Conservation (phyloP, 176 grass and related monocot genomes). For the Tillandsia leiboldiana region DNA sequence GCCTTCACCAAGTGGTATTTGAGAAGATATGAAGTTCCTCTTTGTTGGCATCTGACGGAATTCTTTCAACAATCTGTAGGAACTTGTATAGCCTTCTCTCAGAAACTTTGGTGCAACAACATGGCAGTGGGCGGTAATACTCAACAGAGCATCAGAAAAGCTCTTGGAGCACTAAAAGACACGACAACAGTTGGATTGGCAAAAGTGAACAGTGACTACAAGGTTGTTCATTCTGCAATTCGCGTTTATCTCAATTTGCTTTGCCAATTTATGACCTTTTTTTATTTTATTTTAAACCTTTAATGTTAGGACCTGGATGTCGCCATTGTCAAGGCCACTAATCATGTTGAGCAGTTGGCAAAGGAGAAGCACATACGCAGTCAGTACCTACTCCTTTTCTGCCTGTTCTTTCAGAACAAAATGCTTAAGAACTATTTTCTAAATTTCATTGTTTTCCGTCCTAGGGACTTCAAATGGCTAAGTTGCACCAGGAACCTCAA, state of each 20-base stretch:
- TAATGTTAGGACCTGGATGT: constrained; percentile 14
- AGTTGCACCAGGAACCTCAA: background rate
- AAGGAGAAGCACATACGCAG: constrained; percentile 21
- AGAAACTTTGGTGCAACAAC: background rate
- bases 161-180: constrained; percentile 21
- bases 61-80: background rate
- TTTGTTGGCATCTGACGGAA: background rate
- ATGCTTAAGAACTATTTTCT: background rate
- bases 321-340: constrained; percentile 22
- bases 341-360: constrained; percentile 17
- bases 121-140: constrained; percentile 17
- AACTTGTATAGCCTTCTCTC: background rate
- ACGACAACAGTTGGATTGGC: constrained; percentile 20
- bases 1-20: too few relatives aligned
- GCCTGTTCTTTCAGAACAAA: background rate
- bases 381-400: constrained; percentile 5
- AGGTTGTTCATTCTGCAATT: background rate
- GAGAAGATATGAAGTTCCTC: too few relatives aligned
- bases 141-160: constrained; percentile 25
- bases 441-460: background rate
- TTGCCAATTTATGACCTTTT: background rate
- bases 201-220: constrained; percentile 27
- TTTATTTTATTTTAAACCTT: background rate
- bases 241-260: background rate
- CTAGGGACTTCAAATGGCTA: background rate